Evolutionary conservation across 345 rosid genomes (phyloP), one percentile per base, ranked within the genome.

Genomic region (Eucalyptus tenuipes): DNA sequence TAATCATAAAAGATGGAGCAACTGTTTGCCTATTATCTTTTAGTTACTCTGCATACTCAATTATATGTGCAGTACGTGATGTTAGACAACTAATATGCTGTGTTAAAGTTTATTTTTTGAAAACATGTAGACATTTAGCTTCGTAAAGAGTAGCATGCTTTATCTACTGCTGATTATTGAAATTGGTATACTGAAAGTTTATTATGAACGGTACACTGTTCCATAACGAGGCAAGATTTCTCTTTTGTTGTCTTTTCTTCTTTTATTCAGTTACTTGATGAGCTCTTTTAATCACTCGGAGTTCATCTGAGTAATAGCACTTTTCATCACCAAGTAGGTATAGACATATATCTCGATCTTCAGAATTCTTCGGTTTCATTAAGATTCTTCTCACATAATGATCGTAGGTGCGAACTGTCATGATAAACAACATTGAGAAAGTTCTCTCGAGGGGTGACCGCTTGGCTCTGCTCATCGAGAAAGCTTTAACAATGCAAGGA

Each of bases 361-460:
- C 27, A 3, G 29, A 75, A 40, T 6, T 75, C 81, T 68, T 68
- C 25, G 49, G 44, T 55, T 44, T 44, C 37, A 17, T 27, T 31
- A 27, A 64, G 85, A 50, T 10, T 71, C 49, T 71, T 88, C 55
- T 48, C 50, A 42, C 81, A 85, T 48, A 25, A 49, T 52, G 49
- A 13, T 64, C 15, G 50, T 75, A 94, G 95, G 94, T 93, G 49
- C 53, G 93, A 47, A 93, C 64, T 2, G 94, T 94, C 14, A 93
- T 93, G 95, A 89, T 93, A 20, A 91, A 92, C 66, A 94, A 94
- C 81, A 94, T 92, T 42, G 94, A 93, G 2, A 94, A 91, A 79
- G 92, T 94, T 20, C 68, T 93, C 27, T 93, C 92, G 50, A 91
- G 94, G 86, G 95, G 94, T 3, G 94, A 93, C 80, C 91, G 95